Conservation (phyloP, 129 eudicot species). For the Ambrosia artemisiifolia region DNA sequence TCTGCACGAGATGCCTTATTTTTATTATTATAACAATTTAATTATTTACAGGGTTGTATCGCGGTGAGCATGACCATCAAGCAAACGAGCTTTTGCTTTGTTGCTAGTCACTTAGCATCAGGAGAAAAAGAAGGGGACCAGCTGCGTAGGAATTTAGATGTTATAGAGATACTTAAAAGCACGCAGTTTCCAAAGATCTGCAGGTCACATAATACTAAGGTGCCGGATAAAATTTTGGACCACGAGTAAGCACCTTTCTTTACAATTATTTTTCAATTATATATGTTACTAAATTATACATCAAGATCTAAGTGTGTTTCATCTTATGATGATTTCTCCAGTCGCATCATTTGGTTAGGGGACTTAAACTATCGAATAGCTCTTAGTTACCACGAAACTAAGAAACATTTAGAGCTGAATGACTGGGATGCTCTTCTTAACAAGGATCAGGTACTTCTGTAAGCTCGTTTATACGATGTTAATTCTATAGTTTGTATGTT, state of each 20-base stretch:
- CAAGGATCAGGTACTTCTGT: conserved; percentile 59
- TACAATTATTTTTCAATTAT: background rate
- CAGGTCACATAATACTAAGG: conserved; percentile 28
- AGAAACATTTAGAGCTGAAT: conserved; percentile 46
- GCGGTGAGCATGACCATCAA: conserved; percentile 67
- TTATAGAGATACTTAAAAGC: conserved; percentile 61
- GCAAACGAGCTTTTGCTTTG: conserved; percentile 71
- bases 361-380: conserved; percentile 71
- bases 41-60: conserved; percentile 71
- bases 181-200: conserved; percentile 59
- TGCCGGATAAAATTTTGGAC: conserved; percentile 55
- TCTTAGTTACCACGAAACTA: conserved; percentile 51
- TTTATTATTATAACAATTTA: background rate
- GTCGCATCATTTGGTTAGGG: conserved; percentile 69
- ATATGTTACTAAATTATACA: background rate
- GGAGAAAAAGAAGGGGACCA: conserved; percentile 87
- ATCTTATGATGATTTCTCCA: conserved; percentile 17
- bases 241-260: conserved; percentile 52
- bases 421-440: conserved; percentile 60
- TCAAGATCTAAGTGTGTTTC: conserved; percentile 12
- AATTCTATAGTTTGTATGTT: background rate
- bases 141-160: conserved; percentile 69
- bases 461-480: background rate
- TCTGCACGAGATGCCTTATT: background rate
- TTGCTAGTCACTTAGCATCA: conserved; percentile 73